Conservation (phyloP, 2,329 filamentous ascomycete species). For the Fusarium secorum region DNA sequence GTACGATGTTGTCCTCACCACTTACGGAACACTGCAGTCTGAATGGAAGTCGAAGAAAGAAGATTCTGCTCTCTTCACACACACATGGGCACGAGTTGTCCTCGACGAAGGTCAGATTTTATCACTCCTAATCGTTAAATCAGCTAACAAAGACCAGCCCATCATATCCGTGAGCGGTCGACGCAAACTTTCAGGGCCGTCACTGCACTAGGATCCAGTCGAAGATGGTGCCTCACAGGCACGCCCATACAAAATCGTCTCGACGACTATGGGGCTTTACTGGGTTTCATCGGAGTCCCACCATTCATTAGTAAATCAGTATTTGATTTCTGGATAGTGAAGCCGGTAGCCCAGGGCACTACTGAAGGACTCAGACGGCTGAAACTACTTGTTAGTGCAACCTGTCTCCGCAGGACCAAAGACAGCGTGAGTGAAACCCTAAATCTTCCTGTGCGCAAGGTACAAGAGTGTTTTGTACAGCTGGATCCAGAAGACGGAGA, state of each 20-base stretch:
- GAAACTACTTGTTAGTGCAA: neutral
- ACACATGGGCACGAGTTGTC: neutral
- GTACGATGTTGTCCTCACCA: neutral
- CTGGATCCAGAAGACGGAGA: neutral
- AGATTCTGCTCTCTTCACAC: neutral
- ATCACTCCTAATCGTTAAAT: rapidly evolving
- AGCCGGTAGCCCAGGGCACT: rapidly evolving
- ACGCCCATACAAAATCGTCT: neutral
- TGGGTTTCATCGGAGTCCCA: neutral
- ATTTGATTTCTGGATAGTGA: neutral
- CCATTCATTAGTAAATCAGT: neutral
- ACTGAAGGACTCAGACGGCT: neutral
- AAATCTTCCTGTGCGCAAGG: neutral
- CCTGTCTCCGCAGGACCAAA: neutral
- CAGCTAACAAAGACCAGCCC: neutral
- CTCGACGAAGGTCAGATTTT: neutral
- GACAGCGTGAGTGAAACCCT: neutral
- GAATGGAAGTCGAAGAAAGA: neutral
- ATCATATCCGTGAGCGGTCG: neutral
- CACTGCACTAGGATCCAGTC: neutral
- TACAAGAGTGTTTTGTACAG: neutral
- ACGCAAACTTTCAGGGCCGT: neutral
- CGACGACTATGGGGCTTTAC: neutral
- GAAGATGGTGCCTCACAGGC: neutral
- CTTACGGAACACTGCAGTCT: neutral